phyloP scores from a whole-genome alignment of 306 rosid genomes.

The Erythrophleum fordii region DNA sequence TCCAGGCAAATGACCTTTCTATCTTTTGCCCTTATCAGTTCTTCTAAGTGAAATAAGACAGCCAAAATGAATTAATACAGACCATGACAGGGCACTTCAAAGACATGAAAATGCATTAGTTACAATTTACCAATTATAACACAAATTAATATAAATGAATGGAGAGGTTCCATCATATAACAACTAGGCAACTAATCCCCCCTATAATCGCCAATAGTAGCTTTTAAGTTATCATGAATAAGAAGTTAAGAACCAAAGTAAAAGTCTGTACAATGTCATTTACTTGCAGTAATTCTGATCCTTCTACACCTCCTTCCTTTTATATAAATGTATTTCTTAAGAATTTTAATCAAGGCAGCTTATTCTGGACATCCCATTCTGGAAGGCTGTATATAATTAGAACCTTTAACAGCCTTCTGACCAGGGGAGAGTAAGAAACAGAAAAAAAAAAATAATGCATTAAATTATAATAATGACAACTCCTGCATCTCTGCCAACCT shows the following conservation, averaged over 20 bases:
- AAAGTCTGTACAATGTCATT: background rate
- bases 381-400: background rate
- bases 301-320: background rate
- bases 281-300: background rate
- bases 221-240: background rate
- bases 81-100: background rate
- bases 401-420: background rate
- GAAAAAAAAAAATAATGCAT: background rate
- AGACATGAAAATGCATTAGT: background rate
- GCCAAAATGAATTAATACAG: background rate
- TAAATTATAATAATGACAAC: background rate
- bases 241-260: background rate
- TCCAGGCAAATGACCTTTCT: background rate
- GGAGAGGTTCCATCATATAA: background rate
- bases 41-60: background rate
- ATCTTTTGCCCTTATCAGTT: background rate
- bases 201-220: background rate
- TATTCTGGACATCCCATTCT: background rate
- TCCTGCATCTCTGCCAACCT: background rate
- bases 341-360: background rate
- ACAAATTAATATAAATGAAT: background rate
- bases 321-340: background rate
- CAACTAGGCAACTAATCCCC: background rate
- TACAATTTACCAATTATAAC: background rate
- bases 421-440: background rate